These are phyloP conservation scores for Wilhelminamyces savonicus DNA, from an alignment of 805 yeast genomes.

Conservation along the genomic window DNA sequence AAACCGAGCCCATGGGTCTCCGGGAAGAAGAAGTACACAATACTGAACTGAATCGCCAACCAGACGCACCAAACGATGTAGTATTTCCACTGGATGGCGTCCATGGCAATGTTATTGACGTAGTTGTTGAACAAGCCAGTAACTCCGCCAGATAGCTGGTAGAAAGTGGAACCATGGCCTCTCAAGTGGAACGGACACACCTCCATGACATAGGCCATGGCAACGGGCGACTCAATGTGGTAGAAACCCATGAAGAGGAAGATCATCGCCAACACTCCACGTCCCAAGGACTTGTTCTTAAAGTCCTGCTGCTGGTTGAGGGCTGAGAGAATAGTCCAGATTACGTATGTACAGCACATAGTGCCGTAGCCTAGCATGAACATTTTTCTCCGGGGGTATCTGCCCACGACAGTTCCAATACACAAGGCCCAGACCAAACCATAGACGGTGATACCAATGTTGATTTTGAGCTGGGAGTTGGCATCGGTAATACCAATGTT, in stretches of 20 bases:
- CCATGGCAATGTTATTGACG: slow-evolving; percentile 11
- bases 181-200: slow-evolving; percentile 2
- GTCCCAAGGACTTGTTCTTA: slow-evolving; percentile 8
- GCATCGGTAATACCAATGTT: slow-evolving; percentile 1
- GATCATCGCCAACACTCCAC: slow-evolving; percentile 18
- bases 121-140: slow-evolving; percentile 17
- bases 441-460: too few species aligned
- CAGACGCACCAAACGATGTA: slow-evolving; percentile 3
- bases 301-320: slow-evolving; percentile 12
- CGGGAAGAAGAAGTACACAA: slow-evolving; percentile 25
- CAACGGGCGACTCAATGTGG: slow-evolving; percentile 10
- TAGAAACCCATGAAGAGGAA: slow-evolving; percentile 16
- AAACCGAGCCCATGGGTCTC: slow-evolving; percentile 34
- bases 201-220: slow-evolving; percentile 3
- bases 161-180: slow-evolving; percentile 4
- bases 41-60: slow-evolving; percentile 17
- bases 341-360: too few species aligned
- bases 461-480: slow-evolving; percentile 3
- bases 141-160: slow-evolving; percentile 28
- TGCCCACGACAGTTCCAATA: neutral
- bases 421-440: neutral
- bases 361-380: neutral
- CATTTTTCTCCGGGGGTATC: neutral
- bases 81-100: slow-evolving; percentile 12
- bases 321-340: slow-evolving; percentile 22